Evolutionary conservation across 495 filamentous ascomycete species (phyloP).

Genomic region (Lepidopterella palustris): DNA sequence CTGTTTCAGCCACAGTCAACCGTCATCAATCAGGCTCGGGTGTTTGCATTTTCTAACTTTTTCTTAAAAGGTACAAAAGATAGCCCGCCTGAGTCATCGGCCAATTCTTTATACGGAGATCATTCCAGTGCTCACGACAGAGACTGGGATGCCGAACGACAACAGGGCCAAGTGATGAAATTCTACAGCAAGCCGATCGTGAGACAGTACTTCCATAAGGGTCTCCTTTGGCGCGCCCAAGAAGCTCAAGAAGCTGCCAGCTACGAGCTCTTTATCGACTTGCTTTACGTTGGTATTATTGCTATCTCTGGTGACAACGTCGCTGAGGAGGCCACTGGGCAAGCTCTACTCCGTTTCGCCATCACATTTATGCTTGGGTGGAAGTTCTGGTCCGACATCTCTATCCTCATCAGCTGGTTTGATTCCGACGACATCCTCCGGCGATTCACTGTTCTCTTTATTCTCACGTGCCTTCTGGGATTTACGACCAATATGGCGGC

Average conservation of each 20-base stretch:
- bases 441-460: conserved; percentile 47
- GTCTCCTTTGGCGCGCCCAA: conserved; percentile 51
- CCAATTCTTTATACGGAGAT: conserved; percentile 29
- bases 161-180: conserved; percentile 26
- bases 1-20: neutral
- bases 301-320: conserved; percentile 53
- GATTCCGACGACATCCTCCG: conserved; percentile 53
- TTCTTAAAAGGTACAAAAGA: conserved; percentile 20
- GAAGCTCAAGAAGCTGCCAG: conserved; percentile 47
- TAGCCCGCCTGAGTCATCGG: conserved; percentile 14
- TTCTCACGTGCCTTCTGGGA: conserved; percentile 50
- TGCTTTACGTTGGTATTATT: conserved; percentile 52
- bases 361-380: conserved; percentile 53
- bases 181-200: conserved; percentile 51
- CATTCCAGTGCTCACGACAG: neutral
- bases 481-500: conserved; percentile 53
- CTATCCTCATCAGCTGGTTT: conserved; percentile 49
- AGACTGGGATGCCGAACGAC: conserved; percentile 13
- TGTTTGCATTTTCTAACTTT: neutral
- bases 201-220: conserved; percentile 56
- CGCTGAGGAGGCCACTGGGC: conserved; percentile 45
- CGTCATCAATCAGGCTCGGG: neutral
- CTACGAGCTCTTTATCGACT: conserved; percentile 55
- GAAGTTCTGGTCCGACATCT: conserved; percentile 55
- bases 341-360: conserved; percentile 45